Conservation (phyloP, 441 rosid genomes). For the Adansonia rubrostipa region DNA sequence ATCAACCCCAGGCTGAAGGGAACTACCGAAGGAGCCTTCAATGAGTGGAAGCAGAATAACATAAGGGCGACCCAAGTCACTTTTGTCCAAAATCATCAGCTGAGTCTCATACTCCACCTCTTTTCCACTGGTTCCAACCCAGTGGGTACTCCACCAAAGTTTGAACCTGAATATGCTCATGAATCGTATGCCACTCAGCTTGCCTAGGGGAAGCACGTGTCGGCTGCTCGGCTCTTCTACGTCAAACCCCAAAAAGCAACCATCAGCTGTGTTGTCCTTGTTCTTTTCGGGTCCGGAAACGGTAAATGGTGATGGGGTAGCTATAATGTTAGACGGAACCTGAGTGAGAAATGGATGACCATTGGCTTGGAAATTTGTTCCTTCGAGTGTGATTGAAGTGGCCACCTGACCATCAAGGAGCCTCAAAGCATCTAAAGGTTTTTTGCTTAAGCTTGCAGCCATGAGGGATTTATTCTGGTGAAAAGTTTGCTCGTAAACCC, state of each 20-base stretch:
- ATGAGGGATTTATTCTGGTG: background rate
- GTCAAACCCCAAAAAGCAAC: conserved; percentile 41
- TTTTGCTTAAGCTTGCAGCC: conserved; percentile 45
- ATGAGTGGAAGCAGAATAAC: conserved; percentile 69
- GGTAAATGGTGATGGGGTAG: conserved; percentile 32
- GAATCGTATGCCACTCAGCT: conserved; percentile 35
- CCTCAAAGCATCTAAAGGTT: conserved; percentile 15
- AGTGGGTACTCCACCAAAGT: conserved; percentile 49
- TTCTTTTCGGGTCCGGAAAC: conserved; percentile 6
- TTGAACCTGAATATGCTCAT: conserved; percentile 48
- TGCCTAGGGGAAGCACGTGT: conserved; percentile 36
- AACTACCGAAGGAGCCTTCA: conserved; percentile 69
- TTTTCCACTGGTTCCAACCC: conserved; percentile 35
- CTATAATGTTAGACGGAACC: conserved; percentile 34
- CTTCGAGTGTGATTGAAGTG: conserved; percentile 21
- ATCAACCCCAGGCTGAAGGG: conserved; percentile 57
- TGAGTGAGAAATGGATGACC: conserved; percentile 39
- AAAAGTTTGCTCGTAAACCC: background rate
- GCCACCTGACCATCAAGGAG: conserved; percentile 18
- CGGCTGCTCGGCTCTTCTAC: conserved; percentile 20
- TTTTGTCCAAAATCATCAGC: conserved; percentile 38
- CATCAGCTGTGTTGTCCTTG: conserved; percentile 15
- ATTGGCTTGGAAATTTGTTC: conserved; percentile 34
- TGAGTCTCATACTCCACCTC: conserved; percentile 46
- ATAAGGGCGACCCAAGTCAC: conserved; percentile 59